These are phyloP conservation scores for Linum usitatissimum DNA, from an alignment of 345 rosid species.

Conservation along the genomic window DNA sequence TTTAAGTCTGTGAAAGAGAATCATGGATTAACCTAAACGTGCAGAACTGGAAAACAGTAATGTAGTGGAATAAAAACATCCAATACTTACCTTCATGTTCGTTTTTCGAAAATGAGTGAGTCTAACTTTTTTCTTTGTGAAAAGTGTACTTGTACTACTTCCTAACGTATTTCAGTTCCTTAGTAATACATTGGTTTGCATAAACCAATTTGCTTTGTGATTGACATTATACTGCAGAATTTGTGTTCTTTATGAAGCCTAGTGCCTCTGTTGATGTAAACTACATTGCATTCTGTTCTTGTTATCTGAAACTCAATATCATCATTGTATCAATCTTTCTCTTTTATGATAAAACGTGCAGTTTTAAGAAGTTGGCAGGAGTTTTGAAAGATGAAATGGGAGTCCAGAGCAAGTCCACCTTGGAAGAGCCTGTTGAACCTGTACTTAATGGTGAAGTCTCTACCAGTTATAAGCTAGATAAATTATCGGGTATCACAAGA, in stretches of 20 bases:
- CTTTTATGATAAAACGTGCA: constrained; percentile 15
- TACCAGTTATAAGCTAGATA: constrained; percentile 31
- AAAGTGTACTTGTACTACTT: neutral
- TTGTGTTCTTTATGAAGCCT: neutral
- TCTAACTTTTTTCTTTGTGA: no score
- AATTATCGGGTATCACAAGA: constrained; percentile 36
- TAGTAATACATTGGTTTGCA: no score
- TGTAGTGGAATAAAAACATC: no score
- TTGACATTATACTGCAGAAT: neutral
- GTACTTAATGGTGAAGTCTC: constrained; percentile 32
- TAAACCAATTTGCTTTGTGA: no score
- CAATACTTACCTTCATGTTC: no score
- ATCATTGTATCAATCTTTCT: constrained; percentile 6
- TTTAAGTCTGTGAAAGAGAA: neutral
- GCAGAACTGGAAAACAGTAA: no score
- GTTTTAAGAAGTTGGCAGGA: constrained; percentile 61
- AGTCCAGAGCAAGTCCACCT: constrained; percentile 18
- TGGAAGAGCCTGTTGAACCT: constrained; percentile 29
- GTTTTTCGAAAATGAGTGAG: no score
- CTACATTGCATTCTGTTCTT: neutral
- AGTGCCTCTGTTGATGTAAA: neutral
- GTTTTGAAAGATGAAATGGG: constrained; percentile 50
- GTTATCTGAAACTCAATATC: neutral
- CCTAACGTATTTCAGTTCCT: neutral
- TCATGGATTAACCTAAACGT: neutral